phyloP scores from a whole-genome alignment of 2,329 filamentous ascomycete genomes.

The Juglanconis juglandina region DNA sequence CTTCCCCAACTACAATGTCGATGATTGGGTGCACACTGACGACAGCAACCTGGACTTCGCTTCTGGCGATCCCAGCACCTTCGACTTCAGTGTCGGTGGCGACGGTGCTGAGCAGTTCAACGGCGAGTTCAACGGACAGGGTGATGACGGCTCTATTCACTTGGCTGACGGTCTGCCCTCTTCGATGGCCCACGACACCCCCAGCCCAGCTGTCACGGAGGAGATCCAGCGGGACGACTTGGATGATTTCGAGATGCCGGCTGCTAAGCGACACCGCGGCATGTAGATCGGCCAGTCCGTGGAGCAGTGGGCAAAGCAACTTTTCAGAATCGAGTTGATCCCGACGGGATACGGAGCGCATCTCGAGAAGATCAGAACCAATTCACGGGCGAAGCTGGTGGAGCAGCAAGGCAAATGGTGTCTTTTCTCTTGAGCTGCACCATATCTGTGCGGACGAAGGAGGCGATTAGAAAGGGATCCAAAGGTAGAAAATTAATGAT shows the following conservation, averaged over 20 bases:
- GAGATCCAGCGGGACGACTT: conserved; percentile 47
- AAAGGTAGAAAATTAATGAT: too few species aligned
- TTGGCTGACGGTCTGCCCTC: conserved; percentile 16
- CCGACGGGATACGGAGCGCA: too few species aligned
- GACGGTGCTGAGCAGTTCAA: background rate
- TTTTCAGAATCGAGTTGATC: too few species aligned
- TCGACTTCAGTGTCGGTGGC: conserved; percentile 12
- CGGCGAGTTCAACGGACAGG: background rate
- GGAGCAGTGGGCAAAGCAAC: too few species aligned
- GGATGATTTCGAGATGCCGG: conserved; percentile 25
- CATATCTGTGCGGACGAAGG: too few species aligned
- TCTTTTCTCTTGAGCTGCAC: too few species aligned
- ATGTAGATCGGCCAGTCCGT: background rate
- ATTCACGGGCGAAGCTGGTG: too few species aligned
- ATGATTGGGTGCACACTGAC: conserved; percentile 46
- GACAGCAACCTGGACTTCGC: conserved; percentile 51
- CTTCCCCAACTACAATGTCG: conserved; percentile 41
- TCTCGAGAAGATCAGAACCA: too few species aligned
- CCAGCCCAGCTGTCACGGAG: conserved; percentile 48
- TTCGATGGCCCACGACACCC: conserved; percentile 31
- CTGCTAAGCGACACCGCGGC: conserved; percentile 30
- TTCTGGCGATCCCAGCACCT: conserved; percentile 25
- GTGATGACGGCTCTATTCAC: background rate
- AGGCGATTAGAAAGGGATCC: too few species aligned
- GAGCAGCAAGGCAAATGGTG: too few species aligned